Conservation (phyloP, 768 basidiomycete species). For the Leccinum rimulosum region DNA sequence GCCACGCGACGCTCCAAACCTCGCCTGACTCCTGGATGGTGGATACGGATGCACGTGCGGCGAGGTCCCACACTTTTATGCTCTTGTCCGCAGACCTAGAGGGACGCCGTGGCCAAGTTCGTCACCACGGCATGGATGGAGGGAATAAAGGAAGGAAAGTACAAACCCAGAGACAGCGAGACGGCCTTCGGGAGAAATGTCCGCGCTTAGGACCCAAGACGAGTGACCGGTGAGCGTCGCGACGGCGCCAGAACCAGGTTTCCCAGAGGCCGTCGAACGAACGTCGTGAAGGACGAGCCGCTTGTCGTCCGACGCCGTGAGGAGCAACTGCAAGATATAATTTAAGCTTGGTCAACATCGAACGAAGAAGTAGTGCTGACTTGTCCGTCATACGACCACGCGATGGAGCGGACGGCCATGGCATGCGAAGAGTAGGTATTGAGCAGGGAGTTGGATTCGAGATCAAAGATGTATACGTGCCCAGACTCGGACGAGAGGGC, state of each 20-base stretch:
- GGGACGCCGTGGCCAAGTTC: not conserved
- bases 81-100: slow-evolving; percentile 79
- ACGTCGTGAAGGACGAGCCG: slow-evolving; percentile 89
- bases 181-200: slow-evolving; percentile 78
- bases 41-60: slow-evolving; percentile 68
- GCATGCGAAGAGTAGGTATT: slow-evolving; percentile 85
- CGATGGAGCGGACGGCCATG: slow-evolving; percentile 81
- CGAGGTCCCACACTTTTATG: slow-evolving; percentile 86
- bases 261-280: slow-evolving; percentile 58
- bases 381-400: slow-evolving; percentile 88
- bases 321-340: slow-evolving; percentile 56
- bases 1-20: slow-evolving; percentile 84
- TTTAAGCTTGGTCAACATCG: not conserved
- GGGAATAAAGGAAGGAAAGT: not conserved
- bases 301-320: slow-evolving; percentile 92
- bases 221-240: slow-evolving; percentile 86
- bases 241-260: slow-evolving; percentile 70
- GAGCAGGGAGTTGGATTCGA: slow-evolving; percentile 61
- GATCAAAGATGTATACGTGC: slow-evolving; percentile 85
- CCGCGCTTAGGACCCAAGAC: slow-evolving; percentile 85
- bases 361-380: slow-evolving; percentile 42
- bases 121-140: not conserved
- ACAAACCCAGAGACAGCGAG: slow-evolving; percentile 79
- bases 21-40: slow-evolving; percentile 77
- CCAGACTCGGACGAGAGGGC: slow-evolving; percentile 84